Evolutionary conservation across 352 stramenopile species (phyloP), one percentile per base, ranked within the genome.

Genomic region (Phytophthora lateralis): DNA sequence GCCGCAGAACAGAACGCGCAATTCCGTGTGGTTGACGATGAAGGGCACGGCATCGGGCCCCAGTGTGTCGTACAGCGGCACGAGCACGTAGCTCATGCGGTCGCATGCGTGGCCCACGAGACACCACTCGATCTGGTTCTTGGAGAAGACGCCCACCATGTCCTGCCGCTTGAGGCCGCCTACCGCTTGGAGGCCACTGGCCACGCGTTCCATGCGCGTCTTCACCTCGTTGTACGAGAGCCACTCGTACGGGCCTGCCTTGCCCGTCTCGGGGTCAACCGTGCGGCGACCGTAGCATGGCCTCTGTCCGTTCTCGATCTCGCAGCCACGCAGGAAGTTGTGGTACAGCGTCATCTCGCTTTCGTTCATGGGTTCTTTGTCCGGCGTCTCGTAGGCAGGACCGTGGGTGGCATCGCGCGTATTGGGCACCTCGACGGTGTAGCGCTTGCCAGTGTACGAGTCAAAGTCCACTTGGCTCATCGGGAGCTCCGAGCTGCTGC

Each of bases 1-100:
- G 24, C 56, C 73, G 43, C 62, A 78, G 35, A 87, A 65, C 6
- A 84, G 17, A 2, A 76, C 66, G 14, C 69, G 63, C 45, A 85
- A 50, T 30, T 75, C 64, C 10, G 78, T 80, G 35, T 88, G 74
- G 63, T 74, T 77, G 53, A 83, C 46, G n/a, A 88, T 75, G 50
- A 53, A 81, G 27, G 70, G 66, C 45, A 82, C 67, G 17, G 73
- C 73, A 8, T 80, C 74, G 2, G 72, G 61, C 2, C 78, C 75
- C 10, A 88, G 50, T 34, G 78, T 85, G 46, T 88, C 75, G 61
- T 88, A 88, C 8, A 88, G 60, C 26, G 75, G 75, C 43, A 80
- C 75, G 12, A 84, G 45, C 17, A 70, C 44, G 54, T 68, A 78
- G 20, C 54, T 62, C 66, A 76, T 77, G 59, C 67, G 71, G 54